A percentile compares a stretch with the other conserved stretches of the same genome.
These are phyloP conservation scores for Monosporascus cannonballus DNA, from an alignment of 2,329 filamentous ascomycete species.

Conservation along the genomic window DNA sequence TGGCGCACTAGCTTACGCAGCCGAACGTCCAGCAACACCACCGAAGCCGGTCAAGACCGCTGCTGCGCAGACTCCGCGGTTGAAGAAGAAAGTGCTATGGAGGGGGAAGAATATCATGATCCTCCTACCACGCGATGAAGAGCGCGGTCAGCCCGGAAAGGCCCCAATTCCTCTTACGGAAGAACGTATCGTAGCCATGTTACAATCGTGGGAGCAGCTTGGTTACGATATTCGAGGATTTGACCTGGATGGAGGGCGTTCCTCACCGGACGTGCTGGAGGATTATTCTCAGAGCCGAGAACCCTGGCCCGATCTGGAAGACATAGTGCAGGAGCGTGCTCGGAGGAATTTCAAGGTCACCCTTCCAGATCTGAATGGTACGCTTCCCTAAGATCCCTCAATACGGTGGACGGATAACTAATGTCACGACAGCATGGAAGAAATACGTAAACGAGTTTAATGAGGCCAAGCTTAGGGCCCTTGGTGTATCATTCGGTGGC, in stretches of 20 bases:
- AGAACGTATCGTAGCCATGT: constrained; percentile 53
- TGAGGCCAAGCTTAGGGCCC: constrained; percentile 85
- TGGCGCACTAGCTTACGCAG: neutral
- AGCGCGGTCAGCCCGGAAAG: constrained; percentile 52
- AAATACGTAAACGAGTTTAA: constrained; percentile 75
- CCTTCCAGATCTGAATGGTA: constrained; percentile 63
- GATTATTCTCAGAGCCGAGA: constrained; percentile 57
- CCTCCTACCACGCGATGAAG: constrained; percentile 60
- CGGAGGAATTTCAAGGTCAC: constrained; percentile 52
- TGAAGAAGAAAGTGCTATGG: constrained; percentile 70
- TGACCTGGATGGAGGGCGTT: constrained; percentile 48
- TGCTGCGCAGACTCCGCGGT: constrained; percentile 42
- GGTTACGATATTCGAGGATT: constrained; percentile 67
- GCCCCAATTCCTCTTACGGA: constrained; percentile 48
- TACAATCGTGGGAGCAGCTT: constrained; percentile 59
- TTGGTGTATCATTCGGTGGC: constrained; percentile 77
- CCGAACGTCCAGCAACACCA: constrained; percentile 19
- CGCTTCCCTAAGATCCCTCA: constrained; percentile 15
- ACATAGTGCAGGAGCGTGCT: constrained; percentile 51
- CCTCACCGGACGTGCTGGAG: constrained; percentile 22
- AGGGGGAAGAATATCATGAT: constrained; percentile 70
- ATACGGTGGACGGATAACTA: constrained; percentile 3
- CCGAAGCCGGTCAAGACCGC: constrained; percentile 29
- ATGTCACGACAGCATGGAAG: constrained; percentile 48
- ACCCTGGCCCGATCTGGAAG: constrained; percentile 59